Conservation (phyloP, 192 early-diverging fungal species). For the Coemansia aciculifera region DNA sequence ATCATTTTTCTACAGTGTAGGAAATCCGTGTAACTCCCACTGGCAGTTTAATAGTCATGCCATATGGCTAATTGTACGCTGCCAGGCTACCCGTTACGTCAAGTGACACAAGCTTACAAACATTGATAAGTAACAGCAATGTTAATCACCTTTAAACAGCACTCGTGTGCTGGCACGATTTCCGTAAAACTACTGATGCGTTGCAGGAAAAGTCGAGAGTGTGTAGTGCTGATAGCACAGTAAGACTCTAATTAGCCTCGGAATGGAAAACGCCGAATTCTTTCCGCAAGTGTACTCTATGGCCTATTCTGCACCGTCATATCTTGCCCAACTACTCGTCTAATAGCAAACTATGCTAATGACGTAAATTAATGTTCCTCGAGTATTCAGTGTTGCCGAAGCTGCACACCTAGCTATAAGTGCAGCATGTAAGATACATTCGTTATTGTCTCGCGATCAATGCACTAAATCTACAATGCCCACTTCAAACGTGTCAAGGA, state of each 20-base stretch:
- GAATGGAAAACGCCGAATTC: no score
- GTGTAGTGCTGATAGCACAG: not conserved
- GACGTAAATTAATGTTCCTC: no score
- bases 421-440: no score
- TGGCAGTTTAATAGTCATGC: not conserved
- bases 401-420: no score
- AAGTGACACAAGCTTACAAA: not conserved
- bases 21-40: not conserved
- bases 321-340: no score
- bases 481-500: not conserved
- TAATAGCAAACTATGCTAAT: no score
- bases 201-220: not conserved
- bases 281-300: no score
- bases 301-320: no score
- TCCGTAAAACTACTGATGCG: not conserved
- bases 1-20: not conserved
- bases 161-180: not conserved
- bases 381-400: no score
- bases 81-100: not conserved
- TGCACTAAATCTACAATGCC: not conserved
- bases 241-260: not conserved
- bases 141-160: not conserved
- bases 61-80: not conserved
- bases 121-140: not conserved
- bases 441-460: not conserved